These are phyloP conservation scores for Trichoderma hamatum DNA, from an alignment of 2,329 filamentous ascomycete genomes.

Conservation along the genomic window DNA sequence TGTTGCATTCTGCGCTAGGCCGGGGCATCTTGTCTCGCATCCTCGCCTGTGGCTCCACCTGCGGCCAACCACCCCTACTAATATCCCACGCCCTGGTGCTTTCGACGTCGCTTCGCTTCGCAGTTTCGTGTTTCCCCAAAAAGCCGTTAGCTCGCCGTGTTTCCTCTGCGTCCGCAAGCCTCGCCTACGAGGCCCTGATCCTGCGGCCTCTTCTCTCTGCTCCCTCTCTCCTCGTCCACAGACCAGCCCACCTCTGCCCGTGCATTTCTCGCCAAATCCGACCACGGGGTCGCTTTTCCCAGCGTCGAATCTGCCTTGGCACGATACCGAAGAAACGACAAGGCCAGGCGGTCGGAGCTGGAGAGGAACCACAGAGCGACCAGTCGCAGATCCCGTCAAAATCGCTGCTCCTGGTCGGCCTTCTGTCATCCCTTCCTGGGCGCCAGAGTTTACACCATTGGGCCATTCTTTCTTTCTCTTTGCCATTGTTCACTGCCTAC, in stretches of 20 bases:
- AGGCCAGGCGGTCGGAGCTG: constrained; percentile 6
- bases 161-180: constrained; percentile 7
- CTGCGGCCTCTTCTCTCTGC: neutral
- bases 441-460: constrained; percentile 1
- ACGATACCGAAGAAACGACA: neutral
- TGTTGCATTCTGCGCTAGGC: constrained; percentile 5
- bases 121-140: constrained; percentile 24
- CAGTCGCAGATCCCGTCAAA: constrained; percentile 13
- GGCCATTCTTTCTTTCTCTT: constrained; percentile 18
- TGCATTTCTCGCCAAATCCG: constrained; percentile 19
- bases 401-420: constrained; percentile 10
- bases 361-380: constrained; percentile 15
- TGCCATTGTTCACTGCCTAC: neutral
- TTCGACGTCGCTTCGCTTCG: constrained; percentile 10
- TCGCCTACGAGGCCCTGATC: constrained; percentile 11
- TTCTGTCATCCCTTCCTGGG: constrained; percentile 23
- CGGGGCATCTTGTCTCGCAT: constrained; percentile 24
- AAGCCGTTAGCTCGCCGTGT: neutral
- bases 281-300: constrained; percentile 22
- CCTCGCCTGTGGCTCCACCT: constrained; percentile 22
- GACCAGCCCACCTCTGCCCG: constrained; percentile 6
- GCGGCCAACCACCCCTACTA: constrained; percentile 12
- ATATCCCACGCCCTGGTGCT: constrained; percentile 22
- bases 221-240: constrained; percentile 8
- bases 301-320: constrained; percentile 21